A percentile compares a stretch with the other conserved stretches of the same genome.
phyloP scores from a whole-genome alignment of 768 basidiomycete genomes.

The Naganishia vishniacii region DNA sequence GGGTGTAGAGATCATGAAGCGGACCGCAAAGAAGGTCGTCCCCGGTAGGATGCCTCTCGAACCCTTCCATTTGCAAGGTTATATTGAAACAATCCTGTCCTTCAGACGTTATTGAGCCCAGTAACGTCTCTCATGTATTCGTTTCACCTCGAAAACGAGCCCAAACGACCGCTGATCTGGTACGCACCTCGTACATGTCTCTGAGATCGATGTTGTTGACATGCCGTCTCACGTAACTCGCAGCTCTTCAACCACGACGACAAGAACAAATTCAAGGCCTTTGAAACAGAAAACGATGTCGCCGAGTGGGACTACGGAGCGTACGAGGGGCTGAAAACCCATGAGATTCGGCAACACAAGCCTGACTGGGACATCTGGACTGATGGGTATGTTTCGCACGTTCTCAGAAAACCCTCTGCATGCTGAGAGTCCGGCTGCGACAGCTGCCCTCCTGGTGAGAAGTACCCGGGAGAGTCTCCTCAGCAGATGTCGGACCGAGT shows the following conservation, averaged over 20 bases:
- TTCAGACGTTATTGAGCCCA: conserved; percentile 70
- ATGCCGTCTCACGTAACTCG: background rate
- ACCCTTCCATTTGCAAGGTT: background rate
- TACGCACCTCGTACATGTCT: background rate
- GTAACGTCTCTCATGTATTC: conserved; percentile 65
- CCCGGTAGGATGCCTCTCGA: conserved; percentile 58
- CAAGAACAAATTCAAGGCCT: conserved; percentile 31
- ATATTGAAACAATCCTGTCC: background rate
- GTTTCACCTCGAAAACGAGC: conserved; percentile 86
- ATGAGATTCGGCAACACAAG: conserved; percentile 65
- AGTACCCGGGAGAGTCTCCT: conserved; percentile 64
- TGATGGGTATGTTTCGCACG: conserved; percentile 60
- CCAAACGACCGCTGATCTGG: conserved; percentile 73
- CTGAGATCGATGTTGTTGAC: background rate
- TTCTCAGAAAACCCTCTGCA: no score
- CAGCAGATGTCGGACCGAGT: conserved; percentile 73
- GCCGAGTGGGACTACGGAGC: conserved; percentile 82
- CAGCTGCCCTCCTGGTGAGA: conserved; percentile 60
- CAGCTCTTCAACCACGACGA: conserved; percentile 43
- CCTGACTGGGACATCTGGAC: conserved; percentile 75
- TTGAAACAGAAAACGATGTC: conserved; percentile 39
- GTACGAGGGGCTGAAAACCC: conserved; percentile 74
- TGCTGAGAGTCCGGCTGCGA: no score
- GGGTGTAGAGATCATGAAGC: conserved; percentile 66
- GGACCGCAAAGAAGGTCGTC: conserved; percentile 65